These are phyloP conservation scores for Cardiosporidium cionae DNA, from an alignment of 169 alveolate species.

Conservation along the genomic window DNA sequence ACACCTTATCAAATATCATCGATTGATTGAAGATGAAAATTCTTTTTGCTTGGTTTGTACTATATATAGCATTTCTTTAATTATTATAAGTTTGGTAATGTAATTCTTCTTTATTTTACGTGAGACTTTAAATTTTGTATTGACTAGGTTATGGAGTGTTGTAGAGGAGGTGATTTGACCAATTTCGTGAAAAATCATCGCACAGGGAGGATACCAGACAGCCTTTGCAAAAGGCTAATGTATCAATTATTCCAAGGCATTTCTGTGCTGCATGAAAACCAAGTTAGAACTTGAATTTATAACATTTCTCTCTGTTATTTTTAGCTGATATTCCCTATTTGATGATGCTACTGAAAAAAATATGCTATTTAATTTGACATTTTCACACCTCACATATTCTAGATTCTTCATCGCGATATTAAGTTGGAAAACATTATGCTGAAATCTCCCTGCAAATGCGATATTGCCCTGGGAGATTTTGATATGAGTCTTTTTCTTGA, in stretches of 20 bases:
- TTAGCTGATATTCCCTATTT: too few species aligned
- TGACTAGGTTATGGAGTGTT: neutral
- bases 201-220: neutral
- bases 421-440: neutral
- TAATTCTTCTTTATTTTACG: too few species aligned
- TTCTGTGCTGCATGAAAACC: neutral
- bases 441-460: too few species aligned
- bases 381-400: too few species aligned
- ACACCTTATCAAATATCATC: neutral
- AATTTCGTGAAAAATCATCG: neutral
- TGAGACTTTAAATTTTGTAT: neutral
- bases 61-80: neutral
- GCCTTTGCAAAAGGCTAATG: neutral
- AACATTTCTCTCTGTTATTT: neutral
- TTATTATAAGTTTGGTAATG: neutral
- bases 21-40: neutral
- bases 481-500: neutral
- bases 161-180: neutral
- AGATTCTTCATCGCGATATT: neutral
- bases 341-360: neutral
- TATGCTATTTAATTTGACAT: too few species aligned
- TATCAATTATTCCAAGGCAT: neutral
- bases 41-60: neutral
- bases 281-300: neutral
- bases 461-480: neutral